These are phyloP conservation scores for Ophiostoma fasciatum DNA, from an alignment of 2,329 filamentous ascomycete species.

Conservation along the genomic window DNA sequence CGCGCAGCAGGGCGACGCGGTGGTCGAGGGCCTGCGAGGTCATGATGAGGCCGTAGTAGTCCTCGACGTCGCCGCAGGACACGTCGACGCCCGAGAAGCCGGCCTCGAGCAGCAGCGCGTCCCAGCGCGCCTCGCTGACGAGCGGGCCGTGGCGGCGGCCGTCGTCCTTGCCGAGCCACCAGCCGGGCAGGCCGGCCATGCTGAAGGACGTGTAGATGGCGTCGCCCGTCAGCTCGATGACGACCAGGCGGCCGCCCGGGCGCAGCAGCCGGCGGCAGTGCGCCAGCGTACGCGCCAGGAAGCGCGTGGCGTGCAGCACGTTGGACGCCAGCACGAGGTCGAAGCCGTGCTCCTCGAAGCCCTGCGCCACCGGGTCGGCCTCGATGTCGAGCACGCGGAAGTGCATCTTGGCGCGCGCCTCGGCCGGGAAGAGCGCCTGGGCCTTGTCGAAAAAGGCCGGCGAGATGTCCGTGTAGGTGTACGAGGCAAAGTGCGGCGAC, in stretches of 20 bases:
- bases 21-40: conserved; percentile 14
- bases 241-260: conserved; percentile 25
- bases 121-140: conserved; percentile 11
- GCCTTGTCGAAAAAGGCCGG: conserved; percentile 18
- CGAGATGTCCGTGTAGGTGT: conserved; percentile 13
- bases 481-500: conserved; percentile 11
- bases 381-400: conserved; percentile 21
- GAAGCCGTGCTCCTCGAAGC: conserved; percentile 18
- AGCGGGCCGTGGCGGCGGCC: conserved; percentile 8
- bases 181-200: conserved; percentile 10
- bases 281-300: conserved; percentile 16
- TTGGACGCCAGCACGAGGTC: conserved; percentile 25
- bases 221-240: conserved; percentile 8
- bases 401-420: conserved; percentile 13
- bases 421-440: conserved; percentile 15
- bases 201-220: conserved; percentile 5
- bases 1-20: conserved; percentile 11
- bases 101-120: conserved; percentile 10
- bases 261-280: conserved; percentile 21
- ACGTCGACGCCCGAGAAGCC: conserved; percentile 16
- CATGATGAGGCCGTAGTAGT: conserved; percentile 11
- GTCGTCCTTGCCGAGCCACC: conserved; percentile 11
- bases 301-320: conserved; percentile 22
- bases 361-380: conserved; percentile 18
- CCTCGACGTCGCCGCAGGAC: conserved; percentile 7